Conservation (phyloP, 2,329 filamentous ascomycete genomes). For the Fusarium pseudograminearum region DNA sequence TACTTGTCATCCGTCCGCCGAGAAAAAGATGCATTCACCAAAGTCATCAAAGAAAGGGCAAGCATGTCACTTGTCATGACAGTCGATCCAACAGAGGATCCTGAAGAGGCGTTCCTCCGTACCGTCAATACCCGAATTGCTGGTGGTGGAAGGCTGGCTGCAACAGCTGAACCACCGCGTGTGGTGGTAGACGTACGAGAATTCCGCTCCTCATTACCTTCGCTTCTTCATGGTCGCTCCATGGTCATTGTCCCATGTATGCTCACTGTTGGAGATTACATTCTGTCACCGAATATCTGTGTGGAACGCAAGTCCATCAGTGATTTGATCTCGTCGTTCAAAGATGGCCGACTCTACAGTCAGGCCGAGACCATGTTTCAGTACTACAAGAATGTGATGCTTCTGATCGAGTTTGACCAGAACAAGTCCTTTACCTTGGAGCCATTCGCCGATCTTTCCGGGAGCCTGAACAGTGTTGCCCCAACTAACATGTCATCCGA, state of each 20-base stretch:
- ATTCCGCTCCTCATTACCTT: conserved; percentile 92
- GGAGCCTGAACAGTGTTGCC: conserved; percentile 72
- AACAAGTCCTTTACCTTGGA: conserved; percentile 97
- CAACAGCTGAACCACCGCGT: conserved; percentile 87
- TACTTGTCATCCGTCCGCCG: conserved; percentile 90
- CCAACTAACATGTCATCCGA: conserved; percentile 73
- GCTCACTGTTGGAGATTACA: conserved; percentile 96
- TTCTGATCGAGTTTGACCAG: conserved; percentile 97
- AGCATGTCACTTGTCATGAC: conserved; percentile 92
- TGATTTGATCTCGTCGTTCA: conserved; percentile 91
- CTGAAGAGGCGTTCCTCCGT: conserved; percentile 90
- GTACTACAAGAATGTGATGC: conserved; percentile 89
- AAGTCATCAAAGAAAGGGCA: conserved; percentile 92
- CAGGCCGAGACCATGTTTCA: conserved; percentile 95
- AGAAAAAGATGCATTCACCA: conserved; percentile 96
- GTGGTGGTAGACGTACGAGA: conserved; percentile 97
- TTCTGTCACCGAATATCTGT: conserved; percentile 90
- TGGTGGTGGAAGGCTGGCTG: conserved; percentile 85
- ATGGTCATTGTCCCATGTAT: conserved; percentile 94
- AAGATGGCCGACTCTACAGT: conserved; percentile 89
- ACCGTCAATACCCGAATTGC: conserved; percentile 98
- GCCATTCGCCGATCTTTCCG: conserved; percentile 75
- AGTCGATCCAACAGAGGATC: conserved; percentile 78
- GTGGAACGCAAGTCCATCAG: conserved; percentile 94
- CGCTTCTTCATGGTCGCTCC: conserved; percentile 87